Conservation (phyloP, 768 basidiomycete species). For the Candolleomyces aberdarensis region DNA sequence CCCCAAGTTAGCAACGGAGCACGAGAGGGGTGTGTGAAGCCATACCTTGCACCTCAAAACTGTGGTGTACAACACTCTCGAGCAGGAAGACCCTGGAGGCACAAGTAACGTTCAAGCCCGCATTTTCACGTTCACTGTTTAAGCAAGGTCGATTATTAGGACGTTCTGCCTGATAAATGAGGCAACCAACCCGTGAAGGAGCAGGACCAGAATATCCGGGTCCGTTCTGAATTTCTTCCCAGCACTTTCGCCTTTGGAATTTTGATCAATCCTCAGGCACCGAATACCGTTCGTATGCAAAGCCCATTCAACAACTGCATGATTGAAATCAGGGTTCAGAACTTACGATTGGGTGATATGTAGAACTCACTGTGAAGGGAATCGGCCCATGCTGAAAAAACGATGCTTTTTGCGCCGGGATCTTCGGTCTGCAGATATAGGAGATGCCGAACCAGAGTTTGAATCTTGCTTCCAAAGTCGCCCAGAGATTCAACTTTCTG, state of each 20-base stretch:
- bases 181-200: constrained; percentile 69
- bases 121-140: constrained; percentile 77
- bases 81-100: constrained; percentile 77
- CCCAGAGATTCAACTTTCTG: constrained; percentile 59
- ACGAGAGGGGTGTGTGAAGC: not conserved
- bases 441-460: constrained; percentile 72
- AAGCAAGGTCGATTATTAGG: not conserved
- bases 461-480: constrained; percentile 79
- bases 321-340: constrained; percentile 1
- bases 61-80: constrained; percentile 84
- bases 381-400: constrained; percentile 92
- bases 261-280: constrained; percentile 73
- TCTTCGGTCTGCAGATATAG: constrained; percentile 63
- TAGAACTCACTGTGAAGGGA: constrained; percentile 65
- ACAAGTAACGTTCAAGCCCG: constrained; percentile 77
- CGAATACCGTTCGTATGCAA: constrained; percentile 44
- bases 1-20: constrained; percentile 18
- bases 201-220: constrained; percentile 63
- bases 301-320: constrained; percentile 7
- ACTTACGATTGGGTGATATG: constrained; percentile 7
- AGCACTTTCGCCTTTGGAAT: constrained; percentile 51
- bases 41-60: constrained; percentile 81
- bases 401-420: constrained; percentile 75
- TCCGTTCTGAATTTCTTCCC: constrained; percentile 70
- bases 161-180: not conserved